Percentiles rank a stretch among this genome's conserved stretches.
Evolutionary conservation across 2,329 filamentous ascomycete species (phyloP).

Genomic region (Cyphellophora attinorum): DNA sequence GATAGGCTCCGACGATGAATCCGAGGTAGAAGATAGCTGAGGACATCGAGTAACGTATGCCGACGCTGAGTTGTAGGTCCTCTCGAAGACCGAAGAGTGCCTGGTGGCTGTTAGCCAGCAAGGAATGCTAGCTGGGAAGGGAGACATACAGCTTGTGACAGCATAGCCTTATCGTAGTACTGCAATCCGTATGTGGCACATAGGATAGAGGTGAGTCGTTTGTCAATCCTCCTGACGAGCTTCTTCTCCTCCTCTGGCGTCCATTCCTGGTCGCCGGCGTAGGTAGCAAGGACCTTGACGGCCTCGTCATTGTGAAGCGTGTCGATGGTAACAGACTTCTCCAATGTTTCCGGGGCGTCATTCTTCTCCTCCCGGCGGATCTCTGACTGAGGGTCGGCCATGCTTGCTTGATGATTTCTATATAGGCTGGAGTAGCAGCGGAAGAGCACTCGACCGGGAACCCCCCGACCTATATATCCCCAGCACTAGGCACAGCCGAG

Average conservation of each 20-base stretch:
- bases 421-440: too few relatives aligned
- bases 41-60: constrained; percentile 29
- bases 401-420: too few relatives aligned
- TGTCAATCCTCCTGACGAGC: constrained; percentile 27
- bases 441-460: too few relatives aligned
- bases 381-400: too few relatives aligned
- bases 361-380: too few relatives aligned
- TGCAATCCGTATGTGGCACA: constrained; percentile 40
- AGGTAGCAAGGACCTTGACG: constrained; percentile 30
- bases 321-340: constrained; percentile 17
- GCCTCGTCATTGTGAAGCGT: constrained; percentile 32
- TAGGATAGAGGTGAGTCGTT: constrained; percentile 41
- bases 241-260: constrained; percentile 32
- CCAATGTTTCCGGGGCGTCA: too few relatives aligned
- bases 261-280: constrained; percentile 35
- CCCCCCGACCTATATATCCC: too few relatives aligned
- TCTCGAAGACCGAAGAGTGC: constrained; percentile 33
- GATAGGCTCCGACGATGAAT: constrained; percentile 64
- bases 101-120: constrained; percentile 12
- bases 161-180: constrained; percentile 49
- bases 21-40: constrained; percentile 55
- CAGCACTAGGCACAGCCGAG: too few relatives aligned
- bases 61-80: constrained; percentile 30
- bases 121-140: background rate
- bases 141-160: constrained; percentile 38